Evolutionary conservation across 1,284 basidiomycete genomes (phyloP).

Genomic region (Leccinum huronense): DNA sequence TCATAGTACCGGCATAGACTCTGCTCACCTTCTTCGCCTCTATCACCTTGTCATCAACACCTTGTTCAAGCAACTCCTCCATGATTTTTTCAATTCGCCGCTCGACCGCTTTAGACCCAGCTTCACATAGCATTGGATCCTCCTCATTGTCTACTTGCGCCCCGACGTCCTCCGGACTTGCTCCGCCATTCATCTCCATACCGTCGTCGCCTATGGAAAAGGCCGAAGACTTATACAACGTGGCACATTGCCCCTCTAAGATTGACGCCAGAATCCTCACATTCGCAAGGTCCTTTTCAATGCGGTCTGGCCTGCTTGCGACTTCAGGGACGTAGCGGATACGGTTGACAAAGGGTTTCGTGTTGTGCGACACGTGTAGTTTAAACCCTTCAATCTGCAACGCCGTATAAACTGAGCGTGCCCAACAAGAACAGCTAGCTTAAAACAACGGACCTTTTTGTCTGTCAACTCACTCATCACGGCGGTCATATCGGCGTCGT

Average conservation of each 20-base stretch:
- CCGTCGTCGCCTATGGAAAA: constrained; percentile 25
- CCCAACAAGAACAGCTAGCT: neutral
- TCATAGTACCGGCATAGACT: constrained; percentile 13
- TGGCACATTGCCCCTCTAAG: constrained; percentile 67
- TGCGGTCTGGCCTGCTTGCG: constrained; percentile 72
- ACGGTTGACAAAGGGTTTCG: constrained; percentile 74
- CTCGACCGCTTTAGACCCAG: constrained; percentile 69
- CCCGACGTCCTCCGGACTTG: constrained; percentile 37
- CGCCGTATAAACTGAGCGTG: constrained; percentile 14
- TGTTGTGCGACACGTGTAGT: constrained; percentile 82
- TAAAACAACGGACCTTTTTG: constrained; percentile 64
- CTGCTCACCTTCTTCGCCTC: constrained; percentile 64
- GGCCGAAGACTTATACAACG: constrained; percentile 44
- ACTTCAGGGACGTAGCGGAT: constrained; percentile 79
- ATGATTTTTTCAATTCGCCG: constrained; percentile 71
- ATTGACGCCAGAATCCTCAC: constrained; percentile 67
- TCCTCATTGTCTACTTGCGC: constrained; percentile 47
- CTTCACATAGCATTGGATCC: constrained; percentile 57
- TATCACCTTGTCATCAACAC: constrained; percentile 60
- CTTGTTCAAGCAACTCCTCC: constrained; percentile 63
- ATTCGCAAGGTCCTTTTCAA: constrained; percentile 76
- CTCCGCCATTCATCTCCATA: constrained; percentile 34
- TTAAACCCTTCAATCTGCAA: constrained; percentile 88
- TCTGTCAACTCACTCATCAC: constrained; percentile 75
- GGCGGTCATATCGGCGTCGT: constrained; percentile 76